Evolutionary conservation across 352 stramenopile species (phyloP), one percentile per base, ranked within the genome.

Genomic region (Phytophthora europaea): DNA sequence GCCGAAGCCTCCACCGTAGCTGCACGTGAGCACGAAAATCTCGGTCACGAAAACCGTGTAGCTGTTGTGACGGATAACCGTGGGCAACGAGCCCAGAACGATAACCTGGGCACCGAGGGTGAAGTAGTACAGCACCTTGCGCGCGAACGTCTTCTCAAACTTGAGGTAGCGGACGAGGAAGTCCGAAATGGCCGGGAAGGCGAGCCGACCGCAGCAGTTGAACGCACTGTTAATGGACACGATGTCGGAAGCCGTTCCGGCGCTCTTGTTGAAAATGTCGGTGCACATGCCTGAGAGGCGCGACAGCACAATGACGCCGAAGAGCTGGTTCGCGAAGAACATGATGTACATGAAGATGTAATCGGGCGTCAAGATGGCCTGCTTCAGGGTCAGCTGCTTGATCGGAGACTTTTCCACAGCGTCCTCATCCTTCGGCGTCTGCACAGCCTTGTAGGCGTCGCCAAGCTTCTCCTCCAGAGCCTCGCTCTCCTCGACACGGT

Each of bases 11-110:
- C 87, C 89, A 26, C 89, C 89, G 72, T 94, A 94, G 67, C 80
- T 85, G 50, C 81, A 74, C 50, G 88, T 94, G n/a, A 96, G 65
- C 36, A 94, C 73, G 72, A 93, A 95, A 51, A 91, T 82, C 48
- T 89, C 75, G 34, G 81, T 58, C 10, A 85, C 75, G 61, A 95
- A 95, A 20, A 82, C 23, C 31, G 67, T 82, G 76, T 87, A 94
- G 70, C 73, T 78, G 43, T 88, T 53, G 40, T 90, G 67, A 50
- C 81, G 73, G 57, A 94, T 92, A 56, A 94, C 60, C 5, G 71
- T 77, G 9, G 88, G 86, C 15, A 94, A 61, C 48, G 82, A 81
- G 28, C 75, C 82, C 45, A 94, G 67, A 59, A 95, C 89, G 61
- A 94, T 61, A 50, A 94, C 73, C 64, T 95, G 88, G 22, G 81